Evolutionary conservation across 345 rosid genomes (phyloP), one percentile per base, ranked within the genome.

Genomic region (Eucalyptus microcorys): DNA sequence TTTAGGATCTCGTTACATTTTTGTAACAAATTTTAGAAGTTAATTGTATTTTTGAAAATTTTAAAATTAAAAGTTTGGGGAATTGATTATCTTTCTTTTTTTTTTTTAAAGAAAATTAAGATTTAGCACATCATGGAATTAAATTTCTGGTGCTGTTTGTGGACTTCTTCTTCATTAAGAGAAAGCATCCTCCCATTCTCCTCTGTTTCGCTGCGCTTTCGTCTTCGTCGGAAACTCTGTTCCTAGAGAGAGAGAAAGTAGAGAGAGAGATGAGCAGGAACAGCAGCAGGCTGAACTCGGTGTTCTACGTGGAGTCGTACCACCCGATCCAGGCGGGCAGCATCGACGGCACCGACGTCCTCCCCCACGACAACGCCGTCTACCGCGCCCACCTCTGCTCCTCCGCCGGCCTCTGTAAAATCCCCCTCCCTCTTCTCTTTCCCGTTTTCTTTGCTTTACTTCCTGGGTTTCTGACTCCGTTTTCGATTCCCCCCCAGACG

Each of bases 271-370:
- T 32, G 88, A 26, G 87, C 45, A n/a, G 87, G 37, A 49, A 87
- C 84, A 32, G 88, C 71, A 42, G 87, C 14, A 84, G 86, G 87
- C 87, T 92, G 90, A 95, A 93, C 93, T 95, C 93, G 83, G 99
- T 98, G 91, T 98, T 98, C 94, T 95, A 95, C 87, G 99, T 99
- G 7, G 92, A 91, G 24, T 87, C 94, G n/a, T 97, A 96, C 91
- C 99, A 96, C 89, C 99, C 99, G 37, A 97, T 98, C 89, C 99
- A 98, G 89, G 98, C 95, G 1, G 99, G 99, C 9, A 98, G 99
- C 90, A 96, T 98, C 86, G 98, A 98, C 92, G 99, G 99, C 92
- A 97, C 97, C 37, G 99, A 94, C 80, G 87, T 94, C 89, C 93
- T 92, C 43, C 97, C 98, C 49, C 99, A 95, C 87, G 99, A 96